A percentile compares a stretch with the other conserved stretches of the same genome.
phyloP scores from a whole-genome alignment of 352 stramenopile genomes.

The Phytophthora constricta region DNA sequence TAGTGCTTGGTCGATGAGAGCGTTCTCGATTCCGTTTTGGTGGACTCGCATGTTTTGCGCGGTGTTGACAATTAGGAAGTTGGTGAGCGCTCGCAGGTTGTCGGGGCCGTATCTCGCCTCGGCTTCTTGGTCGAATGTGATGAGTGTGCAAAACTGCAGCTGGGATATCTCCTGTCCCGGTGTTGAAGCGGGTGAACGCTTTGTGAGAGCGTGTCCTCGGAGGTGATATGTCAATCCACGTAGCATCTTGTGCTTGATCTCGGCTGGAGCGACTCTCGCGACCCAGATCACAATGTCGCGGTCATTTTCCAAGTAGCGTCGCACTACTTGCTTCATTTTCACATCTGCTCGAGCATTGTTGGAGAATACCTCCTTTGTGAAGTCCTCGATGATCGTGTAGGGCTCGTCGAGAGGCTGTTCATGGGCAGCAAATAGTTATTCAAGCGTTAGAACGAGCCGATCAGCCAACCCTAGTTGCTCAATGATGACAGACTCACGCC shows the following conservation, averaged over 20 bases:
- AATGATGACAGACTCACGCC: not conserved
- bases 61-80: conserved; percentile 49
- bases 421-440: not conserved
- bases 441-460: conserved; percentile 1
- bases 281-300: conserved; percentile 69
- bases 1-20: conserved; percentile 37
- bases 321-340: conserved; percentile 60
- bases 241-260: conserved; percentile 56
- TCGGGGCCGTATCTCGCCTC: conserved; percentile 25
- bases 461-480: not conserved
- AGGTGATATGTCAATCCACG: conserved; percentile 46
- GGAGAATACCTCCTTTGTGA: conserved; percentile 56
- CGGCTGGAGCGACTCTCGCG: conserved; percentile 53
- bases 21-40: conserved; percentile 53
- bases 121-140: conserved; percentile 50
- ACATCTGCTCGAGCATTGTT: conserved; percentile 58
- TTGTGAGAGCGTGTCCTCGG: conserved; percentile 62
- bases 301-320: conserved; percentile 59
- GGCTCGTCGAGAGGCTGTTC: conserved; percentile 36
- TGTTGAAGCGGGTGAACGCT: conserved; percentile 36
- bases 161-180: conserved; percentile 40
- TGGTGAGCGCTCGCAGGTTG: conserved; percentile 42
- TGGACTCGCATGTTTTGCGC: conserved; percentile 46
- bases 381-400: conserved; percentile 62
- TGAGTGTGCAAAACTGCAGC: conserved; percentile 57